Evolutionary conservation across 371 early-diverging fungal genomes (phyloP).

Genomic region (Smittium culicis): DNA sequence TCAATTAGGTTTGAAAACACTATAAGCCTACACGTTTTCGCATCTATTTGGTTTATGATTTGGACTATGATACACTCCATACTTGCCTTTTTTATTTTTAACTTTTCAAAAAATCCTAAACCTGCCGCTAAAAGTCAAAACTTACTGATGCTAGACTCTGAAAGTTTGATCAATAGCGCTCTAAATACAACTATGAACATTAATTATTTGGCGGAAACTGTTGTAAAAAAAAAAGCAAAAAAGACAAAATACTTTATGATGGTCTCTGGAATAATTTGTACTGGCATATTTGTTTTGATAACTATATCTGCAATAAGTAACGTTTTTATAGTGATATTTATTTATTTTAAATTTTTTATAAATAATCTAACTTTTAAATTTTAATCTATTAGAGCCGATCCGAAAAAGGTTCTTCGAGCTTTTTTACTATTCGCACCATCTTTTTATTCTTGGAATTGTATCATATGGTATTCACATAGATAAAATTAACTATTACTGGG

Average conservation of each 20-base stretch:
- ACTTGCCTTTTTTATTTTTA: neutral
- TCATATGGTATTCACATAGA: constrained; percentile 34
- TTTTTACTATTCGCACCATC: neutral
- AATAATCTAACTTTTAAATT: neutral
- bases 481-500: constrained; percentile 45
- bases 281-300: no score
- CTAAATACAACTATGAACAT: no score
- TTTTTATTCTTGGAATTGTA: neutral
- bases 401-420: neutral
- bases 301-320: no score
- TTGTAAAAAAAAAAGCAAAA: no score
- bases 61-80: neutral
- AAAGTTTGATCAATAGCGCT: no score
- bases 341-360: neutral
- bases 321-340: no score
- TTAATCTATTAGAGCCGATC: neutral
- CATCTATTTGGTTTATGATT: neutral
- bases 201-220: no score
- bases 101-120: neutral
- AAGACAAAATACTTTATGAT: no score
- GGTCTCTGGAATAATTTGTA: no score
- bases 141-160: no score
- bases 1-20: neutral
- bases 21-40: neutral
- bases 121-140: no score